Conservation (phyloP, 441 rosid species). For the Metrosideros polymorpha region DNA sequence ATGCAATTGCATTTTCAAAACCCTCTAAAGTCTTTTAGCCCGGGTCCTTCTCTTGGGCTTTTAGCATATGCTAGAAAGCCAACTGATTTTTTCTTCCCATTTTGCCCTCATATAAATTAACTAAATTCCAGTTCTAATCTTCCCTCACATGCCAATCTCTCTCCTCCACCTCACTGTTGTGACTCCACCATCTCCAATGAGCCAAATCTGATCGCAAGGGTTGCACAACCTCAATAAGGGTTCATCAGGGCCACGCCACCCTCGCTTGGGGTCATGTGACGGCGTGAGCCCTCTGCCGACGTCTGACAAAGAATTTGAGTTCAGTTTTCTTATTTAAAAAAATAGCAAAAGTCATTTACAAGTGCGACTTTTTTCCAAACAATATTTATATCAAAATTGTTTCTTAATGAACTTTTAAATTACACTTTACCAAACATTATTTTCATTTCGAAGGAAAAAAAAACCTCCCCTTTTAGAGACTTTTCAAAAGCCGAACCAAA, state of each 20-base stretch:
- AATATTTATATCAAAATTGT: neutral
- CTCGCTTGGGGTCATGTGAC: fast-evolving
- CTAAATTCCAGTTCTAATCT: neutral
- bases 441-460: no score
- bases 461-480: no score
- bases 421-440: fast-evolving
- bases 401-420: neutral
- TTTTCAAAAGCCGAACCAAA: neutral
- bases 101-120: neutral
- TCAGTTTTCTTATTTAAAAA: neutral
- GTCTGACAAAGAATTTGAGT: fast-evolving
- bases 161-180: fast-evolving
- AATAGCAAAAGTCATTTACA: neutral
- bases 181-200: neutral
- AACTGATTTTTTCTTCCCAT: neutral
- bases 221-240: neutral
- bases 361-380: neutral
- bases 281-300: fast-evolving
- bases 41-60: neutral
- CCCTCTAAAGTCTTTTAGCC: neutral
- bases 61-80: neutral
- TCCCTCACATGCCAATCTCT: neutral
- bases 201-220: fast-evolving
- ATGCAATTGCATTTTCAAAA: neutral
- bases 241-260: fast-evolving